phyloP scores from a whole-genome alignment of 2,329 filamentous ascomycete genomes.

The Monilinia aucupariae region DNA sequence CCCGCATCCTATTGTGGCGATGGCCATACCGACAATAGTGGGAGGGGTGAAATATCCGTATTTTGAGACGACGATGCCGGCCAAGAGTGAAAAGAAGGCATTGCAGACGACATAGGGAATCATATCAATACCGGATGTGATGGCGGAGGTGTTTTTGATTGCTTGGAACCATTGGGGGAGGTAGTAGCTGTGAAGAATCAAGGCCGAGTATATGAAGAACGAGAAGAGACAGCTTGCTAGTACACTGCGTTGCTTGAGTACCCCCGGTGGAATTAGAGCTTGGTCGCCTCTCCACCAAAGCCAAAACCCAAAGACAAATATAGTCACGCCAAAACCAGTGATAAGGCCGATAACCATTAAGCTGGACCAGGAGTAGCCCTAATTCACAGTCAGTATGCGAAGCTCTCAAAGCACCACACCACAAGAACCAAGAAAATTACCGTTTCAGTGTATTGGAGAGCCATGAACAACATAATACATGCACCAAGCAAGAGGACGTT shows the following conservation, averaged over 20 bases:
- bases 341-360: constrained; percentile 35
- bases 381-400: background rate
- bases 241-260: constrained; percentile 37
- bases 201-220: constrained; percentile 21
- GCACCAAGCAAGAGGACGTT: constrained; percentile 41
- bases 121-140: constrained; percentile 26
- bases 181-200: constrained; percentile 31
- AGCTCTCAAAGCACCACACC: background rate
- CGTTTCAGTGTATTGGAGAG: constrained; percentile 42
- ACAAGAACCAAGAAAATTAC: background rate
- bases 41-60: constrained; percentile 34
- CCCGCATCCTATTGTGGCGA: constrained; percentile 24
- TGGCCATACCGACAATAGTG: constrained; percentile 23
- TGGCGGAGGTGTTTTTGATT: constrained; percentile 21
- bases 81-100: constrained; percentile 32
- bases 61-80: constrained; percentile 33
- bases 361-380: constrained; percentile 28
- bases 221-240: constrained; percentile 27
- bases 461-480: constrained; percentile 39
- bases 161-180: constrained; percentile 32
- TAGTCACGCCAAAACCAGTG: constrained; percentile 26
- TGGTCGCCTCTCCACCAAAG: constrained; percentile 41
- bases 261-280: constrained; percentile 44
- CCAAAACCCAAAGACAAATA: constrained; percentile 30
- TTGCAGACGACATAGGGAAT: constrained; percentile 28